Conservation (phyloP, 2,329 filamentous ascomycete genomes). For the Cordyceps pruinosa region DNA sequence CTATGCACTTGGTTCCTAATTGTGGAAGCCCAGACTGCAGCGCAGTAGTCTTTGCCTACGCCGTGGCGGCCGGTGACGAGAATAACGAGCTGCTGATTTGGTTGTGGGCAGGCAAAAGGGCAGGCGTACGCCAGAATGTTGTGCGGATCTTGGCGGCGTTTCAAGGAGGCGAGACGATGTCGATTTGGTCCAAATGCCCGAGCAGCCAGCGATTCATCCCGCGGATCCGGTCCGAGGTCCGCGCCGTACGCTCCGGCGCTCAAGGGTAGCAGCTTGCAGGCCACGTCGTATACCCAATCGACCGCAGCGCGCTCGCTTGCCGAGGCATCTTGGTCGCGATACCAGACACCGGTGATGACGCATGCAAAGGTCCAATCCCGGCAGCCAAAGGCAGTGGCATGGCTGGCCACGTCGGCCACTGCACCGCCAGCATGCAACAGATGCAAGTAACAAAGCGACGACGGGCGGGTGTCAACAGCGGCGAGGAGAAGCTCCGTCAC, state of each 20-base stretch:
- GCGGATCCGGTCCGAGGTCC: slow-evolving; percentile 56
- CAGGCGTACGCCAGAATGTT: slow-evolving; percentile 49
- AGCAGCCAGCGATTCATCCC: slow-evolving; percentile 44
- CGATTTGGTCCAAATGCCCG: slow-evolving; percentile 52
- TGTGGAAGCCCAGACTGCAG: slow-evolving; percentile 41
- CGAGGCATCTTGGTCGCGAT: slow-evolving; percentile 43
- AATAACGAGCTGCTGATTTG: slow-evolving; percentile 42
- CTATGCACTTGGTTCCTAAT: slow-evolving; percentile 28
- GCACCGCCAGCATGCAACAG: slow-evolving; percentile 53
- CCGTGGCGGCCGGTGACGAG: slow-evolving; percentile 50
- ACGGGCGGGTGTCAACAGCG: slow-evolving; percentile 42
- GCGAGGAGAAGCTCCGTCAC: slow-evolving; percentile 32
- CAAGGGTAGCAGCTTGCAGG: slow-evolving; percentile 37
- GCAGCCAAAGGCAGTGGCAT: slow-evolving; percentile 54
- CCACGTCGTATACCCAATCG: slow-evolving; percentile 52
- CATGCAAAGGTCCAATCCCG: slow-evolving; percentile 59
- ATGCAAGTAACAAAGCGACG: slow-evolving; percentile 53
- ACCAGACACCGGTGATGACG: slow-evolving; percentile 57
- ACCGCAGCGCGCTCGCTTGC: slow-evolving; percentile 30
- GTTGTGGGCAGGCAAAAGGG: slow-evolving; percentile 32
- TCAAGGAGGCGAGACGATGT: slow-evolving; percentile 43
- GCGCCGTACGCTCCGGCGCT: slow-evolving; percentile 50
- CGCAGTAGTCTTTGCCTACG: slow-evolving; percentile 56
- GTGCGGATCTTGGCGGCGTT: slow-evolving; percentile 40
- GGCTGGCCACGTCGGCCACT: slow-evolving; percentile 33